phyloP scores from a whole-genome alignment of 164 flowering plant genomes.

The Tetracentron sinense region DNA sequence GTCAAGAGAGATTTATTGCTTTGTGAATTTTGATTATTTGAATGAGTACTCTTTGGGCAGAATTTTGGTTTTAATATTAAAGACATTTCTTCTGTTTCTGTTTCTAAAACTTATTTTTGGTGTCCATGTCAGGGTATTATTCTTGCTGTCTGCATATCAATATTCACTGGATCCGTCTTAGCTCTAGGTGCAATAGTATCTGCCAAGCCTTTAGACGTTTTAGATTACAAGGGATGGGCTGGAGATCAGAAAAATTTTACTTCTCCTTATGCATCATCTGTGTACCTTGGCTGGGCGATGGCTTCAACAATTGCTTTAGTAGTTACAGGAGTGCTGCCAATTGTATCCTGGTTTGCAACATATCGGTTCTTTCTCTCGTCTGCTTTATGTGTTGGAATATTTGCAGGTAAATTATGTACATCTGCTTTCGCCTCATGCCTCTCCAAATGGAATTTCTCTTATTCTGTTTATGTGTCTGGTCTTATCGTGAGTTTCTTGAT shows the following conservation, averaged over 20 bases:
- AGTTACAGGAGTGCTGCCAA: constrained; percentile 86
- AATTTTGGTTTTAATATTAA: no score
- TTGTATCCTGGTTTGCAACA: constrained; percentile 96
- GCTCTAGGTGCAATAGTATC: constrained; percentile 90
- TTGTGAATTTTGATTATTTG: neutral
- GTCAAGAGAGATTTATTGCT: neutral
- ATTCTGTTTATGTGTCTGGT: no score
- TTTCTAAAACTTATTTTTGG: neutral
- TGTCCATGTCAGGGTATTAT: constrained; percentile 58
- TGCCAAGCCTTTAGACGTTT: constrained; percentile 77
- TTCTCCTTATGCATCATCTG: constrained; percentile 83
- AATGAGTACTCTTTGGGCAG: no score
- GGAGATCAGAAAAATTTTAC: constrained; percentile 35
- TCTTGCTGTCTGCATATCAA: constrained; percentile 48
- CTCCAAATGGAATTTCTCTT: neutral
- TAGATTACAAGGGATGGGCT: constrained; percentile 61
- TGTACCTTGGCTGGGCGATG: constrained; percentile 95
- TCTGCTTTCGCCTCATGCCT: no score
- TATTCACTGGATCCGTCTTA: constrained; percentile 68
- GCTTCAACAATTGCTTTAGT: constrained; percentile 76
- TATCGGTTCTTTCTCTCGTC: constrained; percentile 87
- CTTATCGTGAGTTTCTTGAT: neutral
- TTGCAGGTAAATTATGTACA: constrained; percentile 49
- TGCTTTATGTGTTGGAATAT: constrained; percentile 74
- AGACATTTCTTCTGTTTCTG: constrained; percentile 1